These are phyloP conservation scores for Neurospora terricola DNA, from an alignment of 495 filamentous ascomycete species.

Conservation along the genomic window DNA sequence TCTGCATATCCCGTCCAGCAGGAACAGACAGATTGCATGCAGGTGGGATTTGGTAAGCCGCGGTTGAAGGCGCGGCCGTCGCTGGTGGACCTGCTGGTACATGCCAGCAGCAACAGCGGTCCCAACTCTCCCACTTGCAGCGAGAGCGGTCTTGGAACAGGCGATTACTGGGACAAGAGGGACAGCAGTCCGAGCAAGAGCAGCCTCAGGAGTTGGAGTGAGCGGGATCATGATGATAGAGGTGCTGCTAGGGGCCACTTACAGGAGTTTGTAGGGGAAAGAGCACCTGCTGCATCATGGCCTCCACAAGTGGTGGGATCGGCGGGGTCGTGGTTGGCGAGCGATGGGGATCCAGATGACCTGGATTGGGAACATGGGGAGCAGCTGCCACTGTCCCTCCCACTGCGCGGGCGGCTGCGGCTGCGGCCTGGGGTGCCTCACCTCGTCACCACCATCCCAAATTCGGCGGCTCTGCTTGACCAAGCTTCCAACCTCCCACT, in stretches of 20 bases:
- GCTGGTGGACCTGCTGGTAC: conserved; percentile 58
- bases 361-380: background rate
- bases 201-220: background rate
- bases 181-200: conserved; percentile 20
- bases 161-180: conserved; percentile 18
- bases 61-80: conserved; percentile 62
- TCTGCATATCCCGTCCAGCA: background rate
- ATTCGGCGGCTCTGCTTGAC: conserved; percentile 4
- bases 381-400: conserved; percentile 10
- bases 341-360: background rate
- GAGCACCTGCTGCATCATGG: conserved; percentile 17
- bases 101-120: conserved; percentile 21
- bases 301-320: conserved; percentile 11
- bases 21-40: conserved; percentile 16
- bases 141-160: conserved; percentile 9
- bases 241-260: background rate
- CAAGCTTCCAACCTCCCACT: conserved; percentile 30
- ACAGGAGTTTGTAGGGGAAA: background rate
- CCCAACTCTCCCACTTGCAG: conserved; percentile 3
- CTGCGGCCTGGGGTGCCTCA: conserved; percentile 3
- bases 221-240: background rate
- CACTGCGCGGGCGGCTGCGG: conserved; percentile 1
- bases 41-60: conserved; percentile 33
- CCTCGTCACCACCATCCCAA: conserved; percentile 1
- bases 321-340: background rate